Conservation (phyloP, 2,329 filamentous ascomycete species). For the Alternaria incomplexa region DNA sequence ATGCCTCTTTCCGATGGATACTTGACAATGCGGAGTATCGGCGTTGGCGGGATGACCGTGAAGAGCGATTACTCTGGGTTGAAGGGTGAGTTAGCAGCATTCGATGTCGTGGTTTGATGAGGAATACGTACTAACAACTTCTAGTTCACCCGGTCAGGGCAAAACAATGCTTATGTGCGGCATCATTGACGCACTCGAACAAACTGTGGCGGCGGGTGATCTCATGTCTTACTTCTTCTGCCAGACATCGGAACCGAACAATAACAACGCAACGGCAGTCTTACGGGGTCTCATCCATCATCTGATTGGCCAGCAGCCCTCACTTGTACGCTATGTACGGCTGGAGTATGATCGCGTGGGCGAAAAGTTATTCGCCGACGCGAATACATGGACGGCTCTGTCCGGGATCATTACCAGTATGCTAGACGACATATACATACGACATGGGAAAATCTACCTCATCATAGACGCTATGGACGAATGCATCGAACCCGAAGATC, state of each 20-base stretch:
- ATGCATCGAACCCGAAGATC: background rate
- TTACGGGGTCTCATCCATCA: background rate
- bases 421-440: background rate
- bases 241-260: background rate
- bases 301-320: background rate
- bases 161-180: background rate
- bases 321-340: background rate
- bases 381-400: background rate
- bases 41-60: background rate
- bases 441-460: accelerated
- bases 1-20: background rate
- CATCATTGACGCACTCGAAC: background rate
- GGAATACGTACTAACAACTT: too few species aligned
- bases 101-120: too few species aligned
- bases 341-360: background rate
- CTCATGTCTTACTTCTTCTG: background rate
- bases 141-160: background rate
- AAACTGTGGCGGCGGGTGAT: too few species aligned
- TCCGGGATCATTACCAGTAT: background rate
- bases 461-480: background rate
- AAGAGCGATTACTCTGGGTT: background rate
- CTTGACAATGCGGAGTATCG: background rate
- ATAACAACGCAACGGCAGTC: background rate
- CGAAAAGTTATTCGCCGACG: background rate
- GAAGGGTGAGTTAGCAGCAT: background rate